Evolutionary conservation across 257 asterid species (phyloP).

Genomic region (Solanum chilense): DNA sequence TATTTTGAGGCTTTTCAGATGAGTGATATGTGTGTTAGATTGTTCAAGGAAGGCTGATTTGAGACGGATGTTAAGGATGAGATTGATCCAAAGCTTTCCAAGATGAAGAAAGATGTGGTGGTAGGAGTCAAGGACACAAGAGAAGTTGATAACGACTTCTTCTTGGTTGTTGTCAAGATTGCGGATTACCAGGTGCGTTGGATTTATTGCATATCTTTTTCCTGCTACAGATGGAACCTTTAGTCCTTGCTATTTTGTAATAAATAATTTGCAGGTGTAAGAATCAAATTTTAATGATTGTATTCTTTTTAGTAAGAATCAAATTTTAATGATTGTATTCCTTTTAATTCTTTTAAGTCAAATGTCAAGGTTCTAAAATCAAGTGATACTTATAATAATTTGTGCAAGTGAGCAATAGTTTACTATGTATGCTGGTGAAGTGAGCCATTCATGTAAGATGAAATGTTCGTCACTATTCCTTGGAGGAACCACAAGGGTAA

Average conservation of each 20-base stretch:
- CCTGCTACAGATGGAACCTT: background rate
- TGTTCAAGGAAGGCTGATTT: constrained; percentile 78
- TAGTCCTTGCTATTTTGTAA: background rate
- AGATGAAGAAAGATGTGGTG: constrained; percentile 82
- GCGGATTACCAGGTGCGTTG: constrained; percentile 75
- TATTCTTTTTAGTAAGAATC: background rate
- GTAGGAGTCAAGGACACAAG: constrained; percentile 81
- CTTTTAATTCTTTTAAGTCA: background rate
- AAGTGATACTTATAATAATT: background rate
- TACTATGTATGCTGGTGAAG: background rate
- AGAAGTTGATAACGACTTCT: constrained; percentile 88
- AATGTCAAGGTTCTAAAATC: background rate
- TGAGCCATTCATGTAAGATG: background rate
- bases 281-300: too few relatives aligned
- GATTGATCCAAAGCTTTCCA: constrained; percentile 74
- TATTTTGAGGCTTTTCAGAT: constrained; percentile 96
- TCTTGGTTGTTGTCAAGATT: constrained; percentile 91
- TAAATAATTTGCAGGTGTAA: background rate
- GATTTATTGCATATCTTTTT: background rate
- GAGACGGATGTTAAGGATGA: constrained; percentile 54
- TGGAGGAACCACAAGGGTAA: background rate
- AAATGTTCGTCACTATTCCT: background rate
- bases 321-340: background rate
- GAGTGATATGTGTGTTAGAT: constrained; percentile 71
- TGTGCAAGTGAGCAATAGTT: background rate